Evolutionary conservation across 352 stramenopile species (phyloP), one percentile per base, ranked within the genome.

Genomic region (Paralagenidium karlingii): DNA sequence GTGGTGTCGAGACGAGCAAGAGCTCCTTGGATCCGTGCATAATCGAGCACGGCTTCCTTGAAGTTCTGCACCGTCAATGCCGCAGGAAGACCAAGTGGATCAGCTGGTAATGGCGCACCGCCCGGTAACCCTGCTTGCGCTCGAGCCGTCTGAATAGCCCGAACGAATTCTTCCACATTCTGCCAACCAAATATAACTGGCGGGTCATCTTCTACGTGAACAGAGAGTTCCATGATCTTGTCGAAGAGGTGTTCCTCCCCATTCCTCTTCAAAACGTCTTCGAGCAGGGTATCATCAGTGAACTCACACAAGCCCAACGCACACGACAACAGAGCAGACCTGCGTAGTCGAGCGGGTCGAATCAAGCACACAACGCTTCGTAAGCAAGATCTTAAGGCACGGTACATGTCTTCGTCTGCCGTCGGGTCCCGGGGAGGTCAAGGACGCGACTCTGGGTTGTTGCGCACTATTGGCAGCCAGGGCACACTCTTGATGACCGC

Each of bases 41-140:
- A 56, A 6, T 56, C 49, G 29, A 56, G 37, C 42, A 56, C 42
- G 32, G 49, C 49, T 52, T 56, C 37, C 43, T 56, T 51, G 37
- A 51, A 56, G 33, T 34, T 51, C 36, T 47, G 42, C 30, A 44
- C 34, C 2, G 34, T 55, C 41, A 55, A 24, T 38, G n/a, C 36
- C 5, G 2, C 36, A 42, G 29, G 28, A 42, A 50, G 27, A 41
- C 12, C 34, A 47, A 55, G 31, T 16, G 48, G 48, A 47, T 39
- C 15, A 41, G 41, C 10, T 47, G 48, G 42, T 34, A 55, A 37
- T 55, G 48, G 48, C 16, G 28, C 28, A 27, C 34, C 45, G 37
- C 38, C 48, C 29, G 36, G 42, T 30, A 24, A 36, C 18, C 1
- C 30, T 24, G 42, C 48, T 47, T 46, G 40, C 12, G 20, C 33